phyloP scores from a whole-genome alignment of 169 alveolate species.

The Plasmodium reichenowi region DNA sequence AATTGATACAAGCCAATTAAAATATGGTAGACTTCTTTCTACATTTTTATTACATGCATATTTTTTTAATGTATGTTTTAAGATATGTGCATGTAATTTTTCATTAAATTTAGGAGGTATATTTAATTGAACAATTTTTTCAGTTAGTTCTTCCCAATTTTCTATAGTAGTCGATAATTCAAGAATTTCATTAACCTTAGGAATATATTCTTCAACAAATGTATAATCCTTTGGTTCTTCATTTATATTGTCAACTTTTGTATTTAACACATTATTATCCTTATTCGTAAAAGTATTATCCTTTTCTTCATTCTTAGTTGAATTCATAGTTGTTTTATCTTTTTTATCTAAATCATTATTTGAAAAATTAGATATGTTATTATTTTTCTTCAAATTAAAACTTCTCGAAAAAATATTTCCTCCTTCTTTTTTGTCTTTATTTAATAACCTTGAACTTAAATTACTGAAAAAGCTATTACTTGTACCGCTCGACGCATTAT shows the following conservation, averaged over 20 bases:
- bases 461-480: conserved; percentile 22
- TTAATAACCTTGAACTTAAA: conserved; percentile 17
- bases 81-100: conserved; percentile 38
- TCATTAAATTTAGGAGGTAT: conserved; percentile 62
- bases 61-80: conserved; percentile 61
- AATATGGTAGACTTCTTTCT: conserved; percentile 42
- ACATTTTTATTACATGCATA: conserved; percentile 75
- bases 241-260: neutral
- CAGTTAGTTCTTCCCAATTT: conserved; percentile 56
- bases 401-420: conserved; percentile 29
- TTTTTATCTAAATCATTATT: conserved; percentile 5
- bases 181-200: conserved; percentile 54
- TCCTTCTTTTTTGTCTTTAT: conserved; percentile 12
- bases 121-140: conserved; percentile 50
- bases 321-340: neutral
- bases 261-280: too few species aligned
- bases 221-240: conserved; percentile 14
- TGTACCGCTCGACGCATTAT: neutral
- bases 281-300: neutral
- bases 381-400: conserved; percentile 17
- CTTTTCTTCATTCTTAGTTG: neutral
- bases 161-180: conserved; percentile 45
- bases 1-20: conserved; percentile 48
- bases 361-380: neutral
- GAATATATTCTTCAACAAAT: conserved; percentile 50